phyloP scores from a whole-genome alignment of 2,329 filamentous ascomycete species.

The Grosmannia clavigera region DNA sequence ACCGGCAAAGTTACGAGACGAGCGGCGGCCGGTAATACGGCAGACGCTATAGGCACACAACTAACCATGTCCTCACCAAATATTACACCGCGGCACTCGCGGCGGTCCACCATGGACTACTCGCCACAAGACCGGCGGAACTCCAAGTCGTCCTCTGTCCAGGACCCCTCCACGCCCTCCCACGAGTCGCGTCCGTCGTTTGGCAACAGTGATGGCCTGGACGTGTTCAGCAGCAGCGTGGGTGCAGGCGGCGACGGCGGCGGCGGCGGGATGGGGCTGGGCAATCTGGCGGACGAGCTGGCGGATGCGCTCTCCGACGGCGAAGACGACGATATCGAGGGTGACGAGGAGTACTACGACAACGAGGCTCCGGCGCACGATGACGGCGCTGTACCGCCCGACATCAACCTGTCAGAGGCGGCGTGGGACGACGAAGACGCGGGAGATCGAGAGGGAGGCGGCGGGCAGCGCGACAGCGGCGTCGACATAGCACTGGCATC shows the following conservation, averaged over 20 bases:
- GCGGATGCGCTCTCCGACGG: conserved; percentile 59
- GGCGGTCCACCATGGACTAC: conserved; percentile 44
- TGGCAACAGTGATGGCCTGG: conserved; percentile 26
- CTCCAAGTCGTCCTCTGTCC: conserved; percentile 31
- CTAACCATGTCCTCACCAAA: not conserved
- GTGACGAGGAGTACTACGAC: conserved; percentile 26
- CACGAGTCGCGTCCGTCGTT: conserved; percentile 30
- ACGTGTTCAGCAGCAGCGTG: conserved; percentile 19
- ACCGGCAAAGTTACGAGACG: not conserved
- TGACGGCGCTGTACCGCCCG: conserved; percentile 14
- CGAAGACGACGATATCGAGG: conserved; percentile 38
- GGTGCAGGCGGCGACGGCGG: conserved; percentile 19
- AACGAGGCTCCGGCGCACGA: conserved; percentile 12
- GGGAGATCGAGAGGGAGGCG: conserved; percentile 7
- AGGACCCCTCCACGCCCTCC: conserved; percentile 34
- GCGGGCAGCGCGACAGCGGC: conserved; percentile 25
- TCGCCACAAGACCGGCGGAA: conserved; percentile 32
- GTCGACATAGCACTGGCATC: conserved; percentile 22
- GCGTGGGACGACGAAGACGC: conserved; percentile 17
- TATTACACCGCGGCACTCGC: conserved; percentile 41
- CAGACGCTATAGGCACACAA: not conserved
- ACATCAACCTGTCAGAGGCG: conserved; percentile 21
- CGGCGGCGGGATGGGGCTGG: conserved; percentile 32
- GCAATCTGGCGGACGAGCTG: conserved; percentile 70
- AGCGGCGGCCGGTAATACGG: not conserved